Evolutionary conservation across 306 rosid species (phyloP).

Genomic region (Castanea mollissima): DNA sequence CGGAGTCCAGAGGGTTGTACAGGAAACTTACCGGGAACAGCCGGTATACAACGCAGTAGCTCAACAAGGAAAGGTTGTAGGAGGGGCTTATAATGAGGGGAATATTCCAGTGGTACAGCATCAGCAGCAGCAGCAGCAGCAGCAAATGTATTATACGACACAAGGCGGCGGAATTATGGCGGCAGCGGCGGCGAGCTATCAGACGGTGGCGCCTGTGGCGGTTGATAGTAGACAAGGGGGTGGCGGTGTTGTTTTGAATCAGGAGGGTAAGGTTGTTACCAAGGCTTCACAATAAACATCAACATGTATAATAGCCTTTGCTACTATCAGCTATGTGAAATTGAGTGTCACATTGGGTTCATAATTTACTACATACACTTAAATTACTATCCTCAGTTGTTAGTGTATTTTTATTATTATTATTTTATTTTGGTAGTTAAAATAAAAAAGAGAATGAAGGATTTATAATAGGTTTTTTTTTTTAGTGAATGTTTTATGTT

Average conservation of each 20-base stretch:
- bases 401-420: not conserved
- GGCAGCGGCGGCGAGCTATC: conserved; percentile 23
- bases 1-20: conserved; percentile 48
- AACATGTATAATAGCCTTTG: too few relatives aligned
- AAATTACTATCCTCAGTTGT: not conserved
- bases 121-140: conserved; percentile 13
- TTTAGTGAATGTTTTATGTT: conserved; percentile 3
- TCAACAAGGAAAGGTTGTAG: conserved; percentile 16
- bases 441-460: conserved; percentile 17
- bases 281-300: conserved; percentile 12
- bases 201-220: conserved; percentile 32
- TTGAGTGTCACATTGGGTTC: not conserved
- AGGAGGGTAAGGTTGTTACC: conserved; percentile 44
- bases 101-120: conserved; percentile 27
- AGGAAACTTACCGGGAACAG: conserved; percentile 29
- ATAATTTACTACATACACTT: not conserved
- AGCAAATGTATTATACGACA: conserved; percentile 50
- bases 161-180: conserved; percentile 16
- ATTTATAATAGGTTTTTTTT: conserved; percentile 15
- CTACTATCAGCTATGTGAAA: conserved; percentile 36
- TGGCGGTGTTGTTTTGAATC: conserved; percentile 20
- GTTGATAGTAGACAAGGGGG: conserved; percentile 45
- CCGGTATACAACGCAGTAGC: conserved; percentile 39
- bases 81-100: conserved; percentile 34
- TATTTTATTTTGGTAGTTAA: not conserved